Conservation (phyloP, 164 flowering plant genomes). For the Vitis vinifera region ASM3070453v1 NC_081822.1:1918501-1919000, state of each 20-base stretch:
- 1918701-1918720: not conserved
- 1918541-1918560: no score
- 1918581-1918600: not conserved
- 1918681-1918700: conserved; percentile 15
- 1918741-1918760: conserved; percentile 9
- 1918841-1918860: conserved; percentile 46
- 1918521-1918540: no score
- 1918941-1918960: conserved; percentile 29
- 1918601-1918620: conserved; percentile 22
- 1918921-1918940: conserved; percentile 40
- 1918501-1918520: not conserved
- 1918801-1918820: conserved; percentile 8
- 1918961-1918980: conserved; percentile 29
- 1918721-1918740: conserved; percentile 6
- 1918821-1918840: conserved; percentile 37
- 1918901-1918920: conserved; percentile 48
- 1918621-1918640: conserved; percentile 26
- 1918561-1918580: not conserved
- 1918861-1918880: conserved; percentile 40
- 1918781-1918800: conserved; percentile 16
- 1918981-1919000: conserved; percentile 43
- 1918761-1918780: conserved; percentile 25
- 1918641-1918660: conserved; percentile 18
- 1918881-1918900: conserved; percentile 36
- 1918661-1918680: conserved; percentile 13